These are phyloP conservation scores for Oryza glaberrima DNA, from an alignment of 176 grass and related monocot genomes.

Conservation along the genomic window DNA sequence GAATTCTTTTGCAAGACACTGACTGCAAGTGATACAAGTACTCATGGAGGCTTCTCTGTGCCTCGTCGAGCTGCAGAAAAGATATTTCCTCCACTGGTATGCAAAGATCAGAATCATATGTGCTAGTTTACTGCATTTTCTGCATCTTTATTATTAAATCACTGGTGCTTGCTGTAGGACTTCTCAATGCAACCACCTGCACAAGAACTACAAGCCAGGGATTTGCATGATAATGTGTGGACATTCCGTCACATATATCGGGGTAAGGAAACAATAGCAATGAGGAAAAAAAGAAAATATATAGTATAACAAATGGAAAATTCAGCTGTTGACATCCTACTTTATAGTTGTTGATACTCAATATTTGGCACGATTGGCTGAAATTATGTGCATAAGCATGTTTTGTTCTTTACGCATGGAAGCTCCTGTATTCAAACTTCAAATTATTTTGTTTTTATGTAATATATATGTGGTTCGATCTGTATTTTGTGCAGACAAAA, in stretches of 20 bases:
- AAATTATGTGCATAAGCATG: neutral
- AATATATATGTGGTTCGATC: neutral
- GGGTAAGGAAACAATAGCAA: constrained; percentile 38
- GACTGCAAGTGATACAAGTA: constrained; percentile 78
- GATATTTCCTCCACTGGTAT: constrained; percentile 66
- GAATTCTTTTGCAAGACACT: constrained; percentile 82
- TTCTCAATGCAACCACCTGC: constrained; percentile 70
- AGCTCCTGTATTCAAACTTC: neutral
- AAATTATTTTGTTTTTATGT: neutral
- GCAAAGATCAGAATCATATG: constrained; percentile 7
- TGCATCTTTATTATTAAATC: neutral
- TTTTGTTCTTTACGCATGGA: neutral
- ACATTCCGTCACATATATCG: constrained; percentile 76
- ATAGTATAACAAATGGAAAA: constrained; percentile 8
- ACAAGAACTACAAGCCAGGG: constrained; percentile 70
- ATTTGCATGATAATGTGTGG: constrained; percentile 71
- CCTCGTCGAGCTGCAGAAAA: constrained; percentile 72
- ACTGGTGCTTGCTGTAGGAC: constrained; percentile 45
- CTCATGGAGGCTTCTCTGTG: constrained; percentile 76
- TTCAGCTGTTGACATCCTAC: neutral
- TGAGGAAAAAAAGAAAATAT: too few relatives aligned
- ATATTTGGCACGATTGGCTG: neutral
- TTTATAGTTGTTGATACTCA: neutral
- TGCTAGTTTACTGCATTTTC: constrained; percentile 34
- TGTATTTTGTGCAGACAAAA: constrained; percentile 6